These are phyloP conservation scores for Polyporus tsugae DNA, from an alignment of 1,284 basidiomycete genomes.

Conservation along the genomic window DNA sequence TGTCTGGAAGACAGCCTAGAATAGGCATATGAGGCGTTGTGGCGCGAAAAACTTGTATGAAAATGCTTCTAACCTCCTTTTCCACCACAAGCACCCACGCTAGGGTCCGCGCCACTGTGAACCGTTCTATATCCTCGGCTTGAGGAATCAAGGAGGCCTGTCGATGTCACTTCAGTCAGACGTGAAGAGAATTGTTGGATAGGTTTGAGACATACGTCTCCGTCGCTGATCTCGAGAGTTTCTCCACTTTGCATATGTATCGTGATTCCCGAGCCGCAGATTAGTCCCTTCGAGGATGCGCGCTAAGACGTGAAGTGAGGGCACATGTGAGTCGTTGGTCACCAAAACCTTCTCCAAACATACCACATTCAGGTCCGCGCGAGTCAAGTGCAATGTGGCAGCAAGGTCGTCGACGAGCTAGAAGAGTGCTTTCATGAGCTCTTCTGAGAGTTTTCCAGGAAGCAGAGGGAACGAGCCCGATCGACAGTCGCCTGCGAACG, in stretches of 20 bases:
- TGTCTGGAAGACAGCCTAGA: slow-evolving; percentile 88
- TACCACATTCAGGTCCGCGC: slow-evolving; percentile 85
- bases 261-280: slow-evolving; percentile 71
- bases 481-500: slow-evolving; percentile 79
- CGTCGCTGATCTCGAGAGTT: slow-evolving; percentile 55
- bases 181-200: not conserved
- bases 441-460: not conserved
- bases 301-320: slow-evolving; percentile 41
- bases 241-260: slow-evolving; percentile 69
- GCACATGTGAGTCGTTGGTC: not conserved
- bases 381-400: slow-evolving; percentile 76
- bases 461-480: slow-evolving; percentile 53
- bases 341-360: slow-evolving; percentile 30
- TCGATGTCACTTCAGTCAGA: not conserved
- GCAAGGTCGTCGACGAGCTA: slow-evolving; percentile 91
- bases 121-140: slow-evolving; percentile 70
- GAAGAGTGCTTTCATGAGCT: not conserved
- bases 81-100: slow-evolving; percentile 88
- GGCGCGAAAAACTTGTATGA: not conserved
- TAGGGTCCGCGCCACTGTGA: slow-evolving; percentile 61
- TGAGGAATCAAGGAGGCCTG: slow-evolving; percentile 82
- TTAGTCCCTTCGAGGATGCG: slow-evolving; percentile 87
- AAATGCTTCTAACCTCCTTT: slow-evolving; percentile 75
- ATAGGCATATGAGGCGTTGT: not conserved
- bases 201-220: slow-evolving; percentile 56